Percentiles rank a stretch among this genome's conserved stretches.
These are phyloP conservation scores for Colletotrichum filicis DNA, from an alignment of 2,329 filamentous ascomycete genomes.

Conservation along the genomic window DNA sequence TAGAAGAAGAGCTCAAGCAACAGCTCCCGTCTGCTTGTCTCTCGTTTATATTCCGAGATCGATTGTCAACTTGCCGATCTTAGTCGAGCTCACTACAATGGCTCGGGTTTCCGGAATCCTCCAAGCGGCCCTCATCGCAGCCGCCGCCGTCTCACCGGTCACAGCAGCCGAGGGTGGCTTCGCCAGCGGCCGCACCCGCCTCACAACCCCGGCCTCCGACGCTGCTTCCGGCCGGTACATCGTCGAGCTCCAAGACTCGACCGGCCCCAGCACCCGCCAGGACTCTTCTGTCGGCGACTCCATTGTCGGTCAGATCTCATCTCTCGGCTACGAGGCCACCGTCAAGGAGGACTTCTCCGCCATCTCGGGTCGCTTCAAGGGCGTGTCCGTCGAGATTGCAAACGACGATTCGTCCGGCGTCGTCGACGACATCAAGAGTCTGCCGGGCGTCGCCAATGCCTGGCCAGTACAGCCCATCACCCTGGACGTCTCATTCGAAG, in stretches of 20 bases:
- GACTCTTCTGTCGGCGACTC: constrained; percentile 11
- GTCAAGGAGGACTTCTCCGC: constrained; percentile 28
- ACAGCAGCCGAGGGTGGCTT: constrained; percentile 15
- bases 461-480: constrained; percentile 34
- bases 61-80: background rate
- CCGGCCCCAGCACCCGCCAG: constrained; percentile 9
- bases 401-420: constrained; percentile 13
- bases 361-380: constrained; percentile 28
- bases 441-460: constrained; percentile 20
- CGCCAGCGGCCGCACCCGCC: constrained; percentile 1
- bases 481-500: constrained; percentile 35
- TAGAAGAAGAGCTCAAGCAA: background rate
- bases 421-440: constrained; percentile 30
- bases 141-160: background rate
- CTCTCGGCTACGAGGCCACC: constrained; percentile 25
- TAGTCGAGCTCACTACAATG: background rate
- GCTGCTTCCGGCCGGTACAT: constrained; percentile 24
- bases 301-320: constrained; percentile 20
- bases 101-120: background rate
- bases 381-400: constrained; percentile 26
- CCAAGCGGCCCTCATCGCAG: background rate
- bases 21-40: background rate
- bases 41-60: background rate
- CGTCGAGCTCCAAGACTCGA: constrained; percentile 17
- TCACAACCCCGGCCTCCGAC: background rate